Evolutionary conservation across 2,329 filamentous ascomycete species (phyloP).

Genomic region (Gnomoniopsis smithogilvyi): DNA sequence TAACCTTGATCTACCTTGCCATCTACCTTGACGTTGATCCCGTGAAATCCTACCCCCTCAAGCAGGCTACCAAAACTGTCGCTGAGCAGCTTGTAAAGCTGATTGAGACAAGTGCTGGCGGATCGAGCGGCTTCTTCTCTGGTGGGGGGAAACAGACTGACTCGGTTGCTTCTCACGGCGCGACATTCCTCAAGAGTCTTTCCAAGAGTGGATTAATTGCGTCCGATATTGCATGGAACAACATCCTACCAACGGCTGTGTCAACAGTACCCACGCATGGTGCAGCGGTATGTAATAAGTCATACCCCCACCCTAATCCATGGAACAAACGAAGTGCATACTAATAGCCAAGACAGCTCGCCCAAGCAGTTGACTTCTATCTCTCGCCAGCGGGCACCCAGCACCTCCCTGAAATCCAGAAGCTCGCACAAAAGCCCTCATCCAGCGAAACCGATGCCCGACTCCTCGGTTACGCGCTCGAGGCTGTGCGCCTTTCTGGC

Average conservation of each 20-base stretch:
- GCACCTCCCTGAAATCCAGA: constrained; percentile 59
- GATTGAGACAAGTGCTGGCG: constrained; percentile 64
- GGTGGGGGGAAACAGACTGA: constrained; percentile 47
- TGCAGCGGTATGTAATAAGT: constrained; percentile 58
- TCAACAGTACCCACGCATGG: constrained; percentile 69
- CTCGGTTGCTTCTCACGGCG: constrained; percentile 60
- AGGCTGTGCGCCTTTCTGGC: constrained; percentile 67
- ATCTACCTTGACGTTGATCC: constrained; percentile 67
- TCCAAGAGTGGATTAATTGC: constrained; percentile 59
- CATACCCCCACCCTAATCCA: neutral
- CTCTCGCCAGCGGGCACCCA: constrained; percentile 53
- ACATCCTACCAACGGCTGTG: constrained; percentile 65
- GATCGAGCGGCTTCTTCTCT: constrained; percentile 48
- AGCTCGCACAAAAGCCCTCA: constrained; percentile 52
- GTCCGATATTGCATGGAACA: constrained; percentile 67
- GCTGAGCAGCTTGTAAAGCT: constrained; percentile 57
- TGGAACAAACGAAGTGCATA: no score
- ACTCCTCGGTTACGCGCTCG: constrained; percentile 68
- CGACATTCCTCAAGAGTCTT: constrained; percentile 61
- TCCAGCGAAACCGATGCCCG: constrained; percentile 57
- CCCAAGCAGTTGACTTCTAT: constrained; percentile 71
- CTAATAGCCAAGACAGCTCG: constrained; percentile 48
- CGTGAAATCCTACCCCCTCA: constrained; percentile 62
- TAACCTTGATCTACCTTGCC: constrained; percentile 62
- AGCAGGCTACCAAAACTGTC: constrained; percentile 54